These are phyloP conservation scores for Phialophora macrospora DNA, from an alignment of 2,329 filamentous ascomycete genomes.

Conservation along the genomic window DNA sequence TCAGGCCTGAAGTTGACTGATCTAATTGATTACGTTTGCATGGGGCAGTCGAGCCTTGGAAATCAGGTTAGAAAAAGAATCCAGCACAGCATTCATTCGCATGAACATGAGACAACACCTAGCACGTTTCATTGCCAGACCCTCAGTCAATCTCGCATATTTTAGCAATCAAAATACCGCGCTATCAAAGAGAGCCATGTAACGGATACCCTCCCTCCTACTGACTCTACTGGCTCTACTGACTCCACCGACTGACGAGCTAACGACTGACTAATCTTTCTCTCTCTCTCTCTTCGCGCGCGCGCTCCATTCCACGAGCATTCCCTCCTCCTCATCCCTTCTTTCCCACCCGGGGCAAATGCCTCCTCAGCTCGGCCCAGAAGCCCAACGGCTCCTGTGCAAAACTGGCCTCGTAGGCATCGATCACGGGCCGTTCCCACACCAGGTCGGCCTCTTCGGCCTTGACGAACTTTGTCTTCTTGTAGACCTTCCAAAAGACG, in stretches of 20 bases:
- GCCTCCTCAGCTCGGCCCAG: conserved; percentile 34
- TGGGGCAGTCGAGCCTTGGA: background rate
- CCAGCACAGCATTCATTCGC: background rate
- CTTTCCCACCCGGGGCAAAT: background rate
- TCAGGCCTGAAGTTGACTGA: background rate
- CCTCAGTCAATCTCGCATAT: too few species aligned
- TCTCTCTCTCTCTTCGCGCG: background rate
- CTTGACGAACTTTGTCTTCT: conserved; percentile 22
- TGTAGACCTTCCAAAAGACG: conserved; percentile 41
- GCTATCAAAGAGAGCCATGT: too few species aligned
- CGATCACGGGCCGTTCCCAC: conserved; percentile 65
- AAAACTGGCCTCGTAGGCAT: conserved; percentile 62
- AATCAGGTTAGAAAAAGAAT: background rate
- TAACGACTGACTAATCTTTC: background rate
- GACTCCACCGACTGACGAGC: too few species aligned
- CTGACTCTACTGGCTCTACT: too few species aligned
- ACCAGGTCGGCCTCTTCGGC: conserved; percentile 55
- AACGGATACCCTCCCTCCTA: too few species aligned
- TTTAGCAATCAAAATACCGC: too few species aligned
- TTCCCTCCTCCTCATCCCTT: background rate
- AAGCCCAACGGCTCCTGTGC: conserved; percentile 50
- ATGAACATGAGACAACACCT: background rate
- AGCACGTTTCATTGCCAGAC: background rate
- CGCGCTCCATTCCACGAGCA: background rate
- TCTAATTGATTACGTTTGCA: background rate